Evolutionary conservation across 179 eudicot species (phyloP).

Genomic region (Actinidia arguta): DNA sequence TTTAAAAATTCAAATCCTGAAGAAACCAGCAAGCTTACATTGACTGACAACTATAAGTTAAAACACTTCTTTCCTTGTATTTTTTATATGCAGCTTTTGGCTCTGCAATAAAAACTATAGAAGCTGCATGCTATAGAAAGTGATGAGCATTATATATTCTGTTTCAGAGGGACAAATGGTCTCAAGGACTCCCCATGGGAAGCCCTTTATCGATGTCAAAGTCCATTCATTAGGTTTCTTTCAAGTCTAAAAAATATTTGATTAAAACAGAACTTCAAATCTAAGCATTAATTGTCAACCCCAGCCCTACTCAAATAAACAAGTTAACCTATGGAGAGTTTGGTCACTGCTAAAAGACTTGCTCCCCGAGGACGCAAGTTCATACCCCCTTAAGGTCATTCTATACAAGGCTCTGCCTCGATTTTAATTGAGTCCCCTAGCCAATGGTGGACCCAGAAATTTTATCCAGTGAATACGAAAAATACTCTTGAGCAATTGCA

Average conservation of each 20-base stretch:
- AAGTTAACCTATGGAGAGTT: too few relatives aligned
- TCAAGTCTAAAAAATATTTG: slow-evolving; percentile 30
- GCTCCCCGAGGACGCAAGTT: too few relatives aligned
- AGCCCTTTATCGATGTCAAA: slow-evolving; percentile 20
- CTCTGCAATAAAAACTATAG: neutral
- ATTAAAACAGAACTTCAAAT: slow-evolving; percentile 36
- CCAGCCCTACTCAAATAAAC: neutral
- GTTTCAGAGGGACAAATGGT: slow-evolving; percentile 15
- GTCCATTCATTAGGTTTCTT: slow-evolving; percentile 33
- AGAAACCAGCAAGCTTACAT: neutral
- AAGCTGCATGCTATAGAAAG: slow-evolving; percentile 5
- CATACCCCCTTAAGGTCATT: too few relatives aligned
- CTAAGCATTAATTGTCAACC: slow-evolving; percentile 39
- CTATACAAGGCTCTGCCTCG: too few relatives aligned
- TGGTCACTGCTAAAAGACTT: too few relatives aligned
- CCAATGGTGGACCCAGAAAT: too few relatives aligned
- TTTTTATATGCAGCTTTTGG: slow-evolving; percentile 6
- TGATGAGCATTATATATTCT: neutral
- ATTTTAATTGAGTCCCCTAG: too few relatives aligned
- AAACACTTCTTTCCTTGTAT: neutral
- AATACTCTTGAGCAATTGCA: neutral
- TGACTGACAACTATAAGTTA: neutral
- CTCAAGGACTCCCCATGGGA: slow-evolving; percentile 18
- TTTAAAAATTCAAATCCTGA: neutral
- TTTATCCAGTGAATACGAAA: too few relatives aligned